Conservation (phyloP, 2,329 filamentous ascomycete genomes). For the Stylonectria norvegica region DNA sequence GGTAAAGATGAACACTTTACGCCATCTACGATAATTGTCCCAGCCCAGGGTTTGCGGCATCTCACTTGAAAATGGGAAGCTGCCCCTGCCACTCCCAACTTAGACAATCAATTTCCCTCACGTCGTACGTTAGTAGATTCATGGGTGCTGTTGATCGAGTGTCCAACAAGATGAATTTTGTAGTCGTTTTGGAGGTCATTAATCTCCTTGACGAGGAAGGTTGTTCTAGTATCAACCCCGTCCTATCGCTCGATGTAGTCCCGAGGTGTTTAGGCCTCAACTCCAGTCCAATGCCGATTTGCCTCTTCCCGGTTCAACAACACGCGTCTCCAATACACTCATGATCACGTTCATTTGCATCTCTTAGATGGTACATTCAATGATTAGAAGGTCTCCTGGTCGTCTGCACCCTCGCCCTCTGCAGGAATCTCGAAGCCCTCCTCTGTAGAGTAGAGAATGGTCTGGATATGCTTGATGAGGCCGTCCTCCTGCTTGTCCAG, state of each 20-base stretch:
- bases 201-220: constrained; percentile 11
- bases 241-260: constrained; percentile 15
- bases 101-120: too few relatives aligned
- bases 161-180: constrained; percentile 17
- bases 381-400: constrained; percentile 74
- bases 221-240: constrained; percentile 24
- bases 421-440: constrained; percentile 86
- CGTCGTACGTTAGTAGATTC: too few relatives aligned
- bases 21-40: too few relatives aligned
- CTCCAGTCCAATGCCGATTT: constrained; percentile 24
- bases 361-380: constrained; percentile 10
- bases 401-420: constrained; percentile 67
- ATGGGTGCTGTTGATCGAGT: constrained; percentile 4
- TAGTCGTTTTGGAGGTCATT: constrained; percentile 4
- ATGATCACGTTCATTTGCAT: constrained; percentile 28
- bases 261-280: constrained; percentile 23
- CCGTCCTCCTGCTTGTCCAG: constrained; percentile 91
- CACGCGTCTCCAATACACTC: constrained; percentile 18
- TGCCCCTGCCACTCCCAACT: too few relatives aligned
- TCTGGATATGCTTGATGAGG: constrained; percentile 92
- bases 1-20: too few relatives aligned
- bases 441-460: constrained; percentile 96
- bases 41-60: too few relatives aligned
- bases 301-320: constrained; percentile 18
- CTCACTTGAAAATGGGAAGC: too few relatives aligned